Base-by-base conservation (phyloP, 23 red algal species). In the Gracilaria vermiculophylla region DNA sequence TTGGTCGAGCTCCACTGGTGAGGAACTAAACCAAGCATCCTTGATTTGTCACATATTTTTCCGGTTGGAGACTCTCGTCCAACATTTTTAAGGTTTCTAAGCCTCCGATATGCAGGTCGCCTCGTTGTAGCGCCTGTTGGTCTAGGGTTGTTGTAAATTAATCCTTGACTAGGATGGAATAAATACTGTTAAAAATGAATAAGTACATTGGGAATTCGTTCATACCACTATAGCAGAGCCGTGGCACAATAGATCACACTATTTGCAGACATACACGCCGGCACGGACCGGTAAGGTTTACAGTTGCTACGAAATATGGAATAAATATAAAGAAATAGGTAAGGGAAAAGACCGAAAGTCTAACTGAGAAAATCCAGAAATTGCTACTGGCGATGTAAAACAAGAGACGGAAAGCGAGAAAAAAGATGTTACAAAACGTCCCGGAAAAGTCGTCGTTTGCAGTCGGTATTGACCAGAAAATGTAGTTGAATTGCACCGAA, bases 271-370 rank as follows among this genome's bases (percentile, higher is more conserved):
- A 32, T 98, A 93, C 47, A 17, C 87, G 35, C 96, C 96, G 24
- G 83, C 82, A 0, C 53, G 96, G 55, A 94, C 96, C 31, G 92
- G 92, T 45, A 92, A 98, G 60, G 92, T 98, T 11, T 98, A 98
- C 78, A 50, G 91, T 86, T 98, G 96, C 89, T 93, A 76, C 64
- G 92, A 98, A 57, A 54, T 89, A 57, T 94, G 79, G 50, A 62
- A 87, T 32, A 76, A 92, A 61, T 40, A 45, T 40, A 51, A 6
- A 28, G 33, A 78, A n/a, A n/a, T n/a, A n/a, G n/a, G n/a, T n/a
- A n/a, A 78, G 53, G 16, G 73, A 8, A 20, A 44, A 43, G 51
- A 51, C 50, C 42, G 73, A 45, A 45, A 19, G 5, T 5, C 28
- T 53, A 16, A 25, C 73, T 35, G 1, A 40, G 2, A 78, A 43